Base-by-base conservation (phyloP, 306 rosid genomes). In the Quercus robur region DNA sequence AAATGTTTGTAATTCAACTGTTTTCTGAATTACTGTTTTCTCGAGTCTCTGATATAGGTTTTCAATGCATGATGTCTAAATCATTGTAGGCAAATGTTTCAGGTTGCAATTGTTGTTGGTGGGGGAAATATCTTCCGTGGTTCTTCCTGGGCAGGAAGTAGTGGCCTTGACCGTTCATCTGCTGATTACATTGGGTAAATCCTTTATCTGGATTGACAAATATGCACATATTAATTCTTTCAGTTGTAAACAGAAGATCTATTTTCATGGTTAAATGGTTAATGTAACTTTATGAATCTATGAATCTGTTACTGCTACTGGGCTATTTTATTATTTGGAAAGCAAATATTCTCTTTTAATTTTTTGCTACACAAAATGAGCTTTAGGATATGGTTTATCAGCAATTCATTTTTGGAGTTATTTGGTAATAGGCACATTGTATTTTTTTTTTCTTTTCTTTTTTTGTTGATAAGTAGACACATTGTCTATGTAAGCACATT, bases 71-170 rank as follows among this genome's bases (percentile, higher is more conserved):
- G 30, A 35, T 33, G 72, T 72, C 18, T 70, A 8, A 57, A 82
- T 74, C n/a, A 78, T 75, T 81, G 57, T 64, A 9, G 78, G 78
- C 70, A 68, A 73, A 51, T 84, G 70, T 85, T 89, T 90, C 90
- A 95, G 99, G 99, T 95, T 81, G 97, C 99, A 30, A 85, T 95
- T 23, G 98, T 95, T 25, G 98, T 95, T 63, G 99, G 99, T 56
- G 98, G 99, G 71, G 99, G 97, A 4, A 95, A 95, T 82, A 95
- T 95, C 73, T 95, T 95, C 78, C 98, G 99, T 69, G 99, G 98
- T 80, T 85, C 99, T 18, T 84, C 96, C 13, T 87, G 95, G 97
- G 94, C 94, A 2, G 99, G 99, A 86, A 44, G 90, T 82, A 84
- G 98, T 52, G 97, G 98, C 76, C 94, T 95, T 33, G 99, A 93